Percentiles rank a stretch among this genome's conserved stretches.
These are phyloP conservation scores for Boletus nobilissimus DNA, from an alignment of 1,284 basidiomycete species.

Conservation along the genomic window DNA sequence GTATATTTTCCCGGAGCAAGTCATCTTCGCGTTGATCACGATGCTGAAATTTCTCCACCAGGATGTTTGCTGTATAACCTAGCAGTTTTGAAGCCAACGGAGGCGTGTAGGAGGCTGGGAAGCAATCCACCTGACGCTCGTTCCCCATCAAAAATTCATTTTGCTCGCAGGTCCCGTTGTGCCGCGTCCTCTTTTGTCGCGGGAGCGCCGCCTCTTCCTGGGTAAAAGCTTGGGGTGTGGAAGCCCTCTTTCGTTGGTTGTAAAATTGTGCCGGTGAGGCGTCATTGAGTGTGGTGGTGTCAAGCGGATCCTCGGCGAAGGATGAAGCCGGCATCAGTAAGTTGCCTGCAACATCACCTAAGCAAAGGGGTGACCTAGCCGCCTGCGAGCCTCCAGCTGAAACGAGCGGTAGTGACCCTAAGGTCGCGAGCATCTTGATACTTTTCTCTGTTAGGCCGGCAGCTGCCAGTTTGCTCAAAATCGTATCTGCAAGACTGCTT, in stretches of 20 bases:
- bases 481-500: too few relatives aligned
- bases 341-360: background rate
- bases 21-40: background rate
- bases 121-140: too few relatives aligned
- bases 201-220: background rate
- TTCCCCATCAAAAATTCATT: background rate
- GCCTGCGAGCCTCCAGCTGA: background rate
- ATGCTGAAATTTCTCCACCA: background rate
- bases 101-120: too few relatives aligned
- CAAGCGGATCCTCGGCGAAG: too few relatives aligned
- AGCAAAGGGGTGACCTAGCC: background rate
- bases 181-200: slow-evolving; percentile 3
- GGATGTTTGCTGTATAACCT: too few relatives aligned
- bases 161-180: background rate
- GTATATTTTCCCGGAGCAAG: background rate
- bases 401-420: too few relatives aligned
- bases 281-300: too few relatives aligned
- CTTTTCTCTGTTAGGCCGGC: too few relatives aligned
- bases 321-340: background rate
- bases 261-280: background rate
- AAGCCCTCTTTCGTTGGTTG: background rate
- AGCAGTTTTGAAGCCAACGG: too few relatives aligned
- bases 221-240: background rate
- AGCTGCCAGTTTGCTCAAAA: too few relatives aligned
- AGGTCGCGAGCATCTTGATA: too few relatives aligned